These are phyloP conservation scores for Erysimum cheiri DNA, from an alignment of 441 rosid species.

Conservation along the genomic window DNA sequence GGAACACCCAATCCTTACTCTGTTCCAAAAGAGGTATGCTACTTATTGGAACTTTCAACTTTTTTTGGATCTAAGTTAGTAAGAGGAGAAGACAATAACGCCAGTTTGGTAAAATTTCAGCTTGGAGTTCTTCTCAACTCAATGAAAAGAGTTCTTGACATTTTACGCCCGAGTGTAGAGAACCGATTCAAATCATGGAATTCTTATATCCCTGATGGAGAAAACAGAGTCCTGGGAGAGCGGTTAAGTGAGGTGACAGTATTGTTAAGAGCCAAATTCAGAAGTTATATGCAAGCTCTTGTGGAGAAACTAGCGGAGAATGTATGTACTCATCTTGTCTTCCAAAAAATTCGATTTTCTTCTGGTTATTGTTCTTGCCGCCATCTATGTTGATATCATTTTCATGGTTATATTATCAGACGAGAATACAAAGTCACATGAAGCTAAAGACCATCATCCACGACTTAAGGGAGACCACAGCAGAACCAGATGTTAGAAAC, in stretches of 20 bases:
- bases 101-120: constrained; percentile 49
- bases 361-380: background rate
- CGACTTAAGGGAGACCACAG: constrained; percentile 62
- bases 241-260: constrained; percentile 92
- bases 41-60: background rate
- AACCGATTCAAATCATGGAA: constrained; percentile 72
- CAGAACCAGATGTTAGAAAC: constrained; percentile 59
- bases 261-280: constrained; percentile 85
- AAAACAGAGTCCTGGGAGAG: constrained; percentile 73
- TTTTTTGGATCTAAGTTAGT: background rate
- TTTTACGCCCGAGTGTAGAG: constrained; percentile 71
- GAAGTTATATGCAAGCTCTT: constrained; percentile 82
- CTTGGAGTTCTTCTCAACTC: constrained; percentile 86
- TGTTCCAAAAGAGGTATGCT: constrained; percentile 86
- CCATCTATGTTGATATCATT: background rate
- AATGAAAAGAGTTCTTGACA: constrained; percentile 82
- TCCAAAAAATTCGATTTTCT: background rate
- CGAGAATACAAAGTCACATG: constrained; percentile 65
- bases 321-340: constrained; percentile 50
- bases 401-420: constrained; percentile 45
- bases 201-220: constrained; percentile 63
- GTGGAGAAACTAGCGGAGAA: constrained; percentile 94
- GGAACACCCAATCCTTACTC: constrained; percentile 65
- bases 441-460: constrained; percentile 69
- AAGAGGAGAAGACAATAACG: constrained; percentile 5